Evolutionary conservation across 805 yeast genomes (phyloP), one percentile per base, ranked within the genome.

Genomic region (Wickerhamiella qilinensis): DNA sequence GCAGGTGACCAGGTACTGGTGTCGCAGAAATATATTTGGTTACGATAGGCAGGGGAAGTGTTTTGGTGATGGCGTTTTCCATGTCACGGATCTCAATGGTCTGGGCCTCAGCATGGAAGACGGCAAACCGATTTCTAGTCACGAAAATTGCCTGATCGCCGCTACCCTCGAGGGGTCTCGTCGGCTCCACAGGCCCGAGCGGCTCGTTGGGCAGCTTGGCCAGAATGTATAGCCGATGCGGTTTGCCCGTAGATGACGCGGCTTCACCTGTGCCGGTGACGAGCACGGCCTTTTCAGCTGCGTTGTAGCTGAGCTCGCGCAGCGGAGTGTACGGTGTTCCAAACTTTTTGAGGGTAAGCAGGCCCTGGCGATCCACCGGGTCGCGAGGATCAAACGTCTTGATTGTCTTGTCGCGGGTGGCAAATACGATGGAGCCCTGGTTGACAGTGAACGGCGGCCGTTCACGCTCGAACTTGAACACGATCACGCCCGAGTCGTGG

Each of bases 401-500:
- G 38, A 88, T 76, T 58, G 84, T 93, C 58, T 79, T 83, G 55
- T 84, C 94, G 43, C 73, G 69, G 59, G 83, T 84, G 51, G 85
- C 74, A 54, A 70, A 88, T 44, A 71, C 71, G 50, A 91, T 59
- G 50, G 70, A 75, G 55, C 81, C 91, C 61, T 68, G 70, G 25
- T 73, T 53, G 2, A 40, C 16, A 4, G 81, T 59, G 51, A 73
- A 71, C n/a, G 95, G 93, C 12, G 98, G 97, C 59, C 98, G 77
- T 67, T 91, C 99, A 57, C 97, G 80, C 58, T 84, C 95, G 44
- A 91, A 69, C 63, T 91, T 91, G 72, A 91, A 93, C 36, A 91
- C 94, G 93, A 86, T 86, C 22, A 85, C 93, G 58, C 99, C 99
- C 14, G 85, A 70, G 60, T 93, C 98, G 61, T 88, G 97, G 51